Evolutionary conservation across 78 protist species (phyloP).

Genomic region (Paratrimastix pyriformis): DNA sequence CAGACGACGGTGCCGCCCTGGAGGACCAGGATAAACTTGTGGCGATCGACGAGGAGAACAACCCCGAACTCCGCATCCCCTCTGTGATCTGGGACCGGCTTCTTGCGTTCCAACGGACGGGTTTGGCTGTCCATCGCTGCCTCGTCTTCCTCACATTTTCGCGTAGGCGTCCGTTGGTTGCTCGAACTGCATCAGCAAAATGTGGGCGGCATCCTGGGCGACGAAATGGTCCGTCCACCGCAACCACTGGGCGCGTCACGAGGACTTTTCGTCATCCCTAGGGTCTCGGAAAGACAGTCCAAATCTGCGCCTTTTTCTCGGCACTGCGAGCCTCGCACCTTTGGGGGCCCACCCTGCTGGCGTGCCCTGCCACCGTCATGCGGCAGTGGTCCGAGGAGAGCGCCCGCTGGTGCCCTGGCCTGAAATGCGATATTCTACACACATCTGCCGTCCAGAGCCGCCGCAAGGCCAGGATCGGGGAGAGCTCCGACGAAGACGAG

Average conservation of each 20-base stretch:
- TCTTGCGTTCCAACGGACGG: too few relatives aligned
- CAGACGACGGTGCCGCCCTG: too few relatives aligned
- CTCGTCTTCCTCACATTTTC: too few relatives aligned
- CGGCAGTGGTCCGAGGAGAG: conserved; percentile 82
- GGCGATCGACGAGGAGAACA: too few relatives aligned
- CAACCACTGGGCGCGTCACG: neutral
- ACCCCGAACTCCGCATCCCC: too few relatives aligned
- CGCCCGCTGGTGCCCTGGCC: conserved; percentile 71
- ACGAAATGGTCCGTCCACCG: conserved; percentile 66
- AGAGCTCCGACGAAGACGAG: neutral
- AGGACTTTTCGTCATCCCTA: neutral
- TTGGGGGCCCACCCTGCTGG: conserved; percentile 52
- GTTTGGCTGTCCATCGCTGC: too few relatives aligned
- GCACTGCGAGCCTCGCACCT: conserved; percentile 30
- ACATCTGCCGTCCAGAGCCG: too few relatives aligned
- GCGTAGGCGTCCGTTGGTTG: conserved; percentile 82
- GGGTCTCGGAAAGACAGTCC: conserved; percentile 89
- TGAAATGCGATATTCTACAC: conserved; percentile 60
- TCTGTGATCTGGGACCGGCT: too few relatives aligned
- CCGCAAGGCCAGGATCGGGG: neutral
- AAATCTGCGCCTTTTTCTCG: conserved; percentile 56
- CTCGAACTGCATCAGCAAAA: conserved; percentile 71
- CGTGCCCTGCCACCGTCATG: conserved; percentile 79
- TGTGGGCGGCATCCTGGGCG: conserved; percentile 92
- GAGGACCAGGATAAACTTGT: too few relatives aligned